Evolutionary conservation across 108 stramenopile species (phyloP).

Genomic region (Skeletonema grethae): DNA sequence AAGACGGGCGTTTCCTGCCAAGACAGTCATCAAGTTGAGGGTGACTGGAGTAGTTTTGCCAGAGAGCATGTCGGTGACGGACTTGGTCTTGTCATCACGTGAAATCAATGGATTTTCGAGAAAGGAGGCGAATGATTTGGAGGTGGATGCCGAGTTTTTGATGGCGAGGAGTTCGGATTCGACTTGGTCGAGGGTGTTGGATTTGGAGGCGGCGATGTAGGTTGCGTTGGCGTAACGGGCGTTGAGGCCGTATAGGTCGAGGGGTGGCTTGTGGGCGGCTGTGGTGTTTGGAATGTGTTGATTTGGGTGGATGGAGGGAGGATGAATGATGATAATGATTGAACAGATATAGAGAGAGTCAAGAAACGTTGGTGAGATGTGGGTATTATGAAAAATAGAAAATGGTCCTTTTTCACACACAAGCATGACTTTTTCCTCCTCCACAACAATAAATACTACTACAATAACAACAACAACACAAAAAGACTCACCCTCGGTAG

Average conservation of each 20-base stretch:
- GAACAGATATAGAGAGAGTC: too few relatives aligned
- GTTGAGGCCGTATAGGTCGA: slow-evolving; percentile 89
- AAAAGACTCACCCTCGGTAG: slow-evolving; percentile 5
- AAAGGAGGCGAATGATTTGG: slow-evolving; percentile 68
- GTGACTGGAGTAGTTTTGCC: slow-evolving; percentile 75
- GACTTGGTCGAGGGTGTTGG: slow-evolving; percentile 75
- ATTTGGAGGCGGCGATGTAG: slow-evolving; percentile 91
- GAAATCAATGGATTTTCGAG: slow-evolving; percentile 90
- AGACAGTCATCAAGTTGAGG: slow-evolving; percentile 87
- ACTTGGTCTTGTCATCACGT: slow-evolving; percentile 74
- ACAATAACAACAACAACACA: neutral
- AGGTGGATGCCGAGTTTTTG: slow-evolving; percentile 57
- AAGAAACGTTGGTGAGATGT: too few relatives aligned
- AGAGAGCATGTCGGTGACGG: slow-evolving; percentile 61
- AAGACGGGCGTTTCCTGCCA: slow-evolving; percentile 95
- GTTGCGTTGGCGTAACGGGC: slow-evolving; percentile 97
- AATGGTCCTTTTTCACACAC: too few relatives aligned
- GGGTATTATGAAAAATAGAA: too few relatives aligned
- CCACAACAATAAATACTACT: neutral
- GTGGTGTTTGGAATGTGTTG: neutral
- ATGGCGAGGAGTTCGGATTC: slow-evolving; percentile 87
- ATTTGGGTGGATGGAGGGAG: neutral
- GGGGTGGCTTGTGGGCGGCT: slow-evolving; percentile 77
- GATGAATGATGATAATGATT: neutral
- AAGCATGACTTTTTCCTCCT: neutral